Base-by-base conservation (phyloP, 176 grass and related monocot genomes). In the Aegilops umbellulata region DNA sequence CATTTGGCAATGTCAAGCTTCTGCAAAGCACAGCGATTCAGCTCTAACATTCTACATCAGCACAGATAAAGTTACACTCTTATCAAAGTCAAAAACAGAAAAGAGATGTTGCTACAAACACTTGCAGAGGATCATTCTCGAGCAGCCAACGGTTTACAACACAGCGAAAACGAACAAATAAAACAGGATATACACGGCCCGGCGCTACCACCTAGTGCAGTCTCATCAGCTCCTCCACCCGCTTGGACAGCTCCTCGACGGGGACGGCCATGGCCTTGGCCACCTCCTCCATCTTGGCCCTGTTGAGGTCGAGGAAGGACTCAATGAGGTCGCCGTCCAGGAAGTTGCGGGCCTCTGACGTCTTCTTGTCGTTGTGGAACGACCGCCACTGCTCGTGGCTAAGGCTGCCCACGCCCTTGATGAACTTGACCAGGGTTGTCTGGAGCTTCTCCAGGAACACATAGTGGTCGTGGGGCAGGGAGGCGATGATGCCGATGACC, bases 241-340 rank as follows among this genome's bases (percentile, higher is more conserved):
- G 94, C 90, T 89, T 98, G 84, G 91, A 95, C 13, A 98, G 77
- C 82, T 98, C 95, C 86, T 98, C 95, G 0, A 95, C 91, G 1
- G 87, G 68, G 29, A 92, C 91, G 8, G 83, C 88, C 95, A 95
- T 79, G 0, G 69, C 88, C 80, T 95, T 92, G 60, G 91, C 78
- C 2, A 98, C 90, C 46, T 98, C 93, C 7, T 98, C 95, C 93
- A 98, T 98, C 80, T 87, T 89, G 34, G 31, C 62, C 46, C 93
- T 84, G 69, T 78, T 95, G 30, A 98, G 92, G 76, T 98, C 90
- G 22, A 98, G 94, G 76, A 98, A 98, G 0, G 90, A 95, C 77
- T 98, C 96, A 2, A 98, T 98, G 73, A 98, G 82, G 74, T 98
- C 93, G 5, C 96, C 96, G 5, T 98, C 96, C 60, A 98, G 71